Conservation (phyloP, 306 rosid species). For the Sindora glabra region DNA sequence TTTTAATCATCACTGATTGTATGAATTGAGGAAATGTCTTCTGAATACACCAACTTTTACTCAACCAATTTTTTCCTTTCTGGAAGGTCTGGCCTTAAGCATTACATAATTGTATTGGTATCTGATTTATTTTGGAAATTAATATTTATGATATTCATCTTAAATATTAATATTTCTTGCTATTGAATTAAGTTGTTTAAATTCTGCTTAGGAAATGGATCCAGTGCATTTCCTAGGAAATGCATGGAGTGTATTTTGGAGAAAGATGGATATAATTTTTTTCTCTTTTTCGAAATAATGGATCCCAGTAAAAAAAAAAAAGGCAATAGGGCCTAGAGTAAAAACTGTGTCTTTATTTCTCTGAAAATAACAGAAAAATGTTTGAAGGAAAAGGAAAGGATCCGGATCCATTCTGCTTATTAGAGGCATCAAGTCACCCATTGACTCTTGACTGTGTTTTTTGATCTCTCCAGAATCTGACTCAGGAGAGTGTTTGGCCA, state of each 20-base stretch:
- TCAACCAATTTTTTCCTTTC: background rate
- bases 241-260: no score
- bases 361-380: no score
- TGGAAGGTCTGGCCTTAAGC: background rate
- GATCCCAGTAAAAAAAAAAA: no score
- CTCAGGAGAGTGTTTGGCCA: constrained; percentile 84
- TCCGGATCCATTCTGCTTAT: background rate
- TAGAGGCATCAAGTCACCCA: constrained; percentile 7
- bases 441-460: constrained; percentile 18
- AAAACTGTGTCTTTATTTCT: background rate
- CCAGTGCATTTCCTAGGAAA: no score
- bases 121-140: background rate
- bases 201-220: no score
- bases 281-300: no score
- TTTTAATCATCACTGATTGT: no score
- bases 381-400: no score
- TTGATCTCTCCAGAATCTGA: constrained; percentile 49
- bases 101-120: background rate
- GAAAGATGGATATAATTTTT: no score
- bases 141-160: background rate
- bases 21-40: background rate
- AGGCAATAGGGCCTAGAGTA: no score
- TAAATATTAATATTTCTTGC: background rate
- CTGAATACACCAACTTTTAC: background rate
- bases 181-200: background rate